Evolutionary conservation across 2,329 filamentous ascomycete species (phyloP).

Genomic region (Exophiala bonariae): DNA sequence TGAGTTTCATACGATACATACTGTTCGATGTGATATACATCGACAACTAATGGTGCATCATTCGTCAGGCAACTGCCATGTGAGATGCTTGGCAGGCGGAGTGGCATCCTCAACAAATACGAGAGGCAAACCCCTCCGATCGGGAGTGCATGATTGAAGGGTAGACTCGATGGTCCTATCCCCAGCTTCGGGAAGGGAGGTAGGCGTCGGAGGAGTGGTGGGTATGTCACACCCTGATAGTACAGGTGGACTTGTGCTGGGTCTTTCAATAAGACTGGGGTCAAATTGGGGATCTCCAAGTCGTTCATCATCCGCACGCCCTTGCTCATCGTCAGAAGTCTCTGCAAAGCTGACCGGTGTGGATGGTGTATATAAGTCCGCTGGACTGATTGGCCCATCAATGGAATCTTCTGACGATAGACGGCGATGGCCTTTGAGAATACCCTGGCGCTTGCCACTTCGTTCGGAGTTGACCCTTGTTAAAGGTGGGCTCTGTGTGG

Average conservation of each 20-base stretch:
- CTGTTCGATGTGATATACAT: too few species aligned
- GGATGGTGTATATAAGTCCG: slow-evolving; percentile 23
- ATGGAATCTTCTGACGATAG: slow-evolving; percentile 24
- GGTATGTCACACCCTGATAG: slow-evolving; percentile 14
- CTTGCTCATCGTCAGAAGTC: slow-evolving; percentile 17
- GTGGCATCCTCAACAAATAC: slow-evolving; percentile 21
- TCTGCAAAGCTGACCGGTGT: slow-evolving; percentile 27
- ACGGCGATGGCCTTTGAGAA: slow-evolving; percentile 26
- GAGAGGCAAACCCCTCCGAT: slow-evolving; percentile 1
- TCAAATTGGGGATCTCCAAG: slow-evolving; percentile 27
- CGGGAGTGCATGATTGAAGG: slow-evolving; percentile 4
- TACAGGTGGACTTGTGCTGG: slow-evolving; percentile 25
- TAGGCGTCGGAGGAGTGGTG: slow-evolving; percentile 4
- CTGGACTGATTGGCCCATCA: slow-evolving; percentile 15
- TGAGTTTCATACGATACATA: too few species aligned
- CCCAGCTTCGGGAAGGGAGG: background rate
- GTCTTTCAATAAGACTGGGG: slow-evolving; percentile 27
- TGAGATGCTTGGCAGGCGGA: slow-evolving; percentile 23
- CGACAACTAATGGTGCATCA: too few species aligned
- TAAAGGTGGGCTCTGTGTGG: slow-evolving; percentile 13
- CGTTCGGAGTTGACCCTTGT: slow-evolving; percentile 17
- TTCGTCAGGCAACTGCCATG: slow-evolving; percentile 24
- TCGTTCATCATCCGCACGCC: background rate
- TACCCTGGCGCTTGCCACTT: slow-evolving; percentile 16
- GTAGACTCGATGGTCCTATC: slow-evolving; percentile 18